phyloP scores from a whole-genome alignment of 1,139 yeast genomes.

The Meyerozyma athensensis region DNA sequence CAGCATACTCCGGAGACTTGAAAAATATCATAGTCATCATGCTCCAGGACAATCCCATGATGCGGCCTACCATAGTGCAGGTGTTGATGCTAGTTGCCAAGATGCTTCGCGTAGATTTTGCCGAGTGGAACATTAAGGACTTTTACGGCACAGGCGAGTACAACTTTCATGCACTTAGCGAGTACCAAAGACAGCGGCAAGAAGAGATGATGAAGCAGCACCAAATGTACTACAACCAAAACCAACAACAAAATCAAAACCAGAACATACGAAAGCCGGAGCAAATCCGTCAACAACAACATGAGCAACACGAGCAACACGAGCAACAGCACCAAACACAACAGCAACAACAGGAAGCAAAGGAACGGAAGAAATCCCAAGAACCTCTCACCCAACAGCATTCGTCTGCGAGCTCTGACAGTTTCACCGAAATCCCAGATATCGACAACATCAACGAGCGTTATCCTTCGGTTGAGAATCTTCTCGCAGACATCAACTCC shows the following conservation, averaged over 20 bases:
- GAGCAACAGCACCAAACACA: neutral
- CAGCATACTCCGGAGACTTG: conserved; percentile 55
- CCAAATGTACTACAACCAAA: conserved; percentile 31
- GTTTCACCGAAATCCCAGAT: conserved; percentile 27
- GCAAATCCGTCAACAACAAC: neutral
- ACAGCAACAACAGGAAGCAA: no score
- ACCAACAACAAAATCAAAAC: conserved; percentile 12
- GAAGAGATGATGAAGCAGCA: conserved; percentile 33
- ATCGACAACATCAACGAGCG: conserved; percentile 41
- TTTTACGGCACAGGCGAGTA: conserved; percentile 37
- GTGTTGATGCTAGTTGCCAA: conserved; percentile 35
- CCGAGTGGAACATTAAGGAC: conserved; percentile 28
- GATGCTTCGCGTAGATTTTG: conserved; percentile 28
- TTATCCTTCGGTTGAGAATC: conserved; percentile 37
- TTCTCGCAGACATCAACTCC: conserved; percentile 2
- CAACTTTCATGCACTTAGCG: conserved; percentile 43
- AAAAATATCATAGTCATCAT: conserved; percentile 73
- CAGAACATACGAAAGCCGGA: neutral
- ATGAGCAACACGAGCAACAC: neutral
- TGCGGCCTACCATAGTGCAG: conserved; percentile 86
- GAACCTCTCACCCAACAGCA: no score
- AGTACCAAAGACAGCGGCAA: conserved; percentile 39
- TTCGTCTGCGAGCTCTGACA: conserved; percentile 10
- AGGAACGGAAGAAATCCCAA: no score
- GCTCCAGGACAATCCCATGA: conserved; percentile 73